Conservation (phyloP, 2,329 filamentous ascomycete genomes). For the Alternaria sp. region DNA sequence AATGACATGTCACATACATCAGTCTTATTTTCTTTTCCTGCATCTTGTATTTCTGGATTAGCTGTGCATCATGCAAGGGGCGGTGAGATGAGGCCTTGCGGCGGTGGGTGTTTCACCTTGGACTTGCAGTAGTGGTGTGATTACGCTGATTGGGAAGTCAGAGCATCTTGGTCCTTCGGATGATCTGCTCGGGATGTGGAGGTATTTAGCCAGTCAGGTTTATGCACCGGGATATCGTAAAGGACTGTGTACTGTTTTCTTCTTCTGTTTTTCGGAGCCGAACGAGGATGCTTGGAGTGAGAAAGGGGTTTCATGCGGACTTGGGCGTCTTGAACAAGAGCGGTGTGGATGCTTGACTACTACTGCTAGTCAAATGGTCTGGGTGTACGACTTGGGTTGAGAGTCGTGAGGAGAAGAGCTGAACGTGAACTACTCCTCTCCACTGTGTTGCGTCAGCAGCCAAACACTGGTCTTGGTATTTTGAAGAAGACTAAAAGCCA, state of each 20-base stretch:
- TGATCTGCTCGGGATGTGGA: neutral
- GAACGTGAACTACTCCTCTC: neutral
- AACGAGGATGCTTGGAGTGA: neutral
- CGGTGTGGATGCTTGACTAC: neutral
- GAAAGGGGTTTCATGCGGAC: neutral
- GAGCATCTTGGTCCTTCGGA: neutral
- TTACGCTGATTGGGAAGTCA: neutral
- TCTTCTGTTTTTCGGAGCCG: neutral
- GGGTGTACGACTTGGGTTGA: neutral
- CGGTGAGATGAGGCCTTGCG: slow-evolving; percentile 1
- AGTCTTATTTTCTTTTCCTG: slow-evolving; percentile 1
- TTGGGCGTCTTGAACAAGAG: neutral
- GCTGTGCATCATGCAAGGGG: neutral
- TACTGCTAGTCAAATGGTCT: neutral
- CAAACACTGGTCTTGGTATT: neutral
- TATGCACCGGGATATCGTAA: neutral
- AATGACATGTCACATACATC: neutral
- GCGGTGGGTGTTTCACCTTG: neutral
- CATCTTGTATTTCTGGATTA: neutral
- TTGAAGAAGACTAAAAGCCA: neutral
- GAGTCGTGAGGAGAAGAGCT: neutral
- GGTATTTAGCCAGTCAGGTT: neutral
- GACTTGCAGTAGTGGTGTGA: slow-evolving; percentile 1
- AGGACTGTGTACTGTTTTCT: neutral
- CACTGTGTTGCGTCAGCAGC: neutral